A percentile compares a stretch with the other conserved stretches of the same genome.
These are phyloP conservation scores for Bipolaris zeicola DNA, from an alignment of 2,329 filamentous ascomycete genomes.

Conservation along the genomic window DNA sequence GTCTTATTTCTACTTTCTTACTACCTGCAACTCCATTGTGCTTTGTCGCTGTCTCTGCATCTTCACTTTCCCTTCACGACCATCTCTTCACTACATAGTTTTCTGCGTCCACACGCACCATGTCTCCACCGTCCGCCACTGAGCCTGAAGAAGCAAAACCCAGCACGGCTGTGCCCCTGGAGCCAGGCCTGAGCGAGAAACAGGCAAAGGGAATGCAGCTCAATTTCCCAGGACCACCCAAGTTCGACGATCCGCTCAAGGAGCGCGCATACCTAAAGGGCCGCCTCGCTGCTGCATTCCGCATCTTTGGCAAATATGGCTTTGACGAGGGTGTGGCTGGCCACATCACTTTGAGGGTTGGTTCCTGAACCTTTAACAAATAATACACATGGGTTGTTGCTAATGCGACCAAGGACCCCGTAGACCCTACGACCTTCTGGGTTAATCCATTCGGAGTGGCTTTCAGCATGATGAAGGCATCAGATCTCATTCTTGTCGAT, in stretches of 20 bases:
- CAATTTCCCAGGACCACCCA: conserved; percentile 39
- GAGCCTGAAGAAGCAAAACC: conserved; percentile 33
- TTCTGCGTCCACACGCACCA: neutral
- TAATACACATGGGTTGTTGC: neutral
- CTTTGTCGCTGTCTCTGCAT: neutral
- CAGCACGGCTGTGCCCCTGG: conserved; percentile 37
- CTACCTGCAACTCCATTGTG: neutral
- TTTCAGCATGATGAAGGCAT: conserved; percentile 66
- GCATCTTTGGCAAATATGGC: conserved; percentile 49
- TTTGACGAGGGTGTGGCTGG: conserved; percentile 60
- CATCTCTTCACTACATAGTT: neutral
- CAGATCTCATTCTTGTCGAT: conserved; percentile 71
- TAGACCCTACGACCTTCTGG: conserved; percentile 66
- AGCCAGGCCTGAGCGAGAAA: conserved; percentile 39
- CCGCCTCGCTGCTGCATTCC: conserved; percentile 46
- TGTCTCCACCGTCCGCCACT: conserved; percentile 43
- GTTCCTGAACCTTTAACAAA: conserved; percentile 2
- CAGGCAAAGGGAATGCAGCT: conserved; percentile 33
- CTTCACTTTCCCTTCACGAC: neutral
- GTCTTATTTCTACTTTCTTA: neutral
- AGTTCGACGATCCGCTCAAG: conserved; percentile 46
- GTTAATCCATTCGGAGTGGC: conserved; percentile 69
- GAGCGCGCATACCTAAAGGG: conserved; percentile 48
- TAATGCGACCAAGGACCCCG: conserved; percentile 53
- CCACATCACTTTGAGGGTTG: conserved; percentile 64